Percentiles rank a stretch among this genome's conserved stretches.
phyloP scores from a whole-genome alignment of 352 stramenopile genomes.

The Pythium apleroticum region DNA sequence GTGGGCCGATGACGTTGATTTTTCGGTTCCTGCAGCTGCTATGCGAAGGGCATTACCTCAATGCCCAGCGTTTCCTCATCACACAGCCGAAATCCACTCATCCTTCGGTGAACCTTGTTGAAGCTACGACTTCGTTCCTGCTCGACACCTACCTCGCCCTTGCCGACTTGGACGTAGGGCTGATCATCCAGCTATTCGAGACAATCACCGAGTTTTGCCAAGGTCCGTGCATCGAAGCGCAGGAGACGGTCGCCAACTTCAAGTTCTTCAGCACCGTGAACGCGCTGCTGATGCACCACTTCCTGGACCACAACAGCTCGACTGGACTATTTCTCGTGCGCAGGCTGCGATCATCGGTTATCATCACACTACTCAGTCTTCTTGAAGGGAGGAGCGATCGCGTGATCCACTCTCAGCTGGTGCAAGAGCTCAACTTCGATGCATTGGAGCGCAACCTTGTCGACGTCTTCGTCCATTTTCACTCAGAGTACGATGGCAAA shows the following conservation, averaged over 20 bases:
- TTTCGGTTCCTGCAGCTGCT: slow-evolving; percentile 77
- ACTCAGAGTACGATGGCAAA: slow-evolving; percentile 31
- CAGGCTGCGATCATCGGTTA: slow-evolving; percentile 48
- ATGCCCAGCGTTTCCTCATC: slow-evolving; percentile 59
- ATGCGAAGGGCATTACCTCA: slow-evolving; percentile 72
- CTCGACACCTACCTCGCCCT: slow-evolving; percentile 59
- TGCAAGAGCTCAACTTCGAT: slow-evolving; percentile 76
- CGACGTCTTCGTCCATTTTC: slow-evolving; percentile 56
- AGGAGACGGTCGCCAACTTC: slow-evolving; percentile 73
- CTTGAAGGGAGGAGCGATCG: slow-evolving; percentile 61
- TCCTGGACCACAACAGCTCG: slow-evolving; percentile 31
- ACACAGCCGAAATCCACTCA: slow-evolving; percentile 29
- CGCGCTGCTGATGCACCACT: slow-evolving; percentile 58
- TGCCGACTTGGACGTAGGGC: slow-evolving; percentile 43
- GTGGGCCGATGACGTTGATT: slow-evolving; percentile 43
- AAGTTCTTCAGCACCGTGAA: slow-evolving; percentile 79
- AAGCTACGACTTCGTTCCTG: slow-evolving; percentile 64
- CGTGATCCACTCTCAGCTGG: slow-evolving; percentile 59
- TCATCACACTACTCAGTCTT: slow-evolving; percentile 62
- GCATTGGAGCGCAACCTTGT: slow-evolving; percentile 62
- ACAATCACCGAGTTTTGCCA: slow-evolving; percentile 83
- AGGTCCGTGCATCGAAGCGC: slow-evolving; percentile 65
- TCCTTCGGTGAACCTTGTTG: slow-evolving; percentile 53
- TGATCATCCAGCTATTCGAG: slow-evolving; percentile 74
- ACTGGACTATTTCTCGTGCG: slow-evolving; percentile 26